A percentile compares a stretch with the other conserved stretches of the same genome.
These are phyloP conservation scores for Hygrophorus russula DNA, from an alignment of 768 basidiomycete genomes.

Conservation along the genomic window DNA sequence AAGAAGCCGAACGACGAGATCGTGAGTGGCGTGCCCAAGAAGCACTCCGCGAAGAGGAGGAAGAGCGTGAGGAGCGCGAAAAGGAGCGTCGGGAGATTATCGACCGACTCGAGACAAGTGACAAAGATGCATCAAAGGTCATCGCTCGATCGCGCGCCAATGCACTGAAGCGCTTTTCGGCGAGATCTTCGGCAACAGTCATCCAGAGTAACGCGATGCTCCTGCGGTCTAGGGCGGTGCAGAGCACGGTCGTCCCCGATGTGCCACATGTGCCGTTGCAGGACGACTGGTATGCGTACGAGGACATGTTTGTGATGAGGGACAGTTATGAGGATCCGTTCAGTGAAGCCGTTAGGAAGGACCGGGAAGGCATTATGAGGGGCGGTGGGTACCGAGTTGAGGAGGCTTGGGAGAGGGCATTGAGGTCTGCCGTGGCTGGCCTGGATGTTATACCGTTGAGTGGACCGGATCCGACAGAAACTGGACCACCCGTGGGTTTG, in stretches of 20 bases:
- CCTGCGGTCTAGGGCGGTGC: conserved; percentile 52
- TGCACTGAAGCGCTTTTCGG: conserved; percentile 48
- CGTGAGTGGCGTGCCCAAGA: conserved; percentile 60
- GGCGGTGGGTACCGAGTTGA: conserved; percentile 76
- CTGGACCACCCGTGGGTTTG: conserved; percentile 6
- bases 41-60: conserved; percentile 55
- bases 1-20: conserved; percentile 66
- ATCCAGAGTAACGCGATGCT: conserved; percentile 37
- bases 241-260: conserved; percentile 60
- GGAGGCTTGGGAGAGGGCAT: conserved; percentile 79
- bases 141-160: conserved; percentile 60
- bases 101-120: conserved; percentile 69
- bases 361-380: conserved; percentile 68
- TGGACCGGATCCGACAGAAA: conserved; percentile 15
- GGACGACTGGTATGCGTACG: conserved; percentile 67
- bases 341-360: conserved; percentile 67
- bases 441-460: conserved; percentile 49
- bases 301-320: conserved; percentile 49
- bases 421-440: conserved; percentile 63
- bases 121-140: conserved; percentile 57
- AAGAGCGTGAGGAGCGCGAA: conserved; percentile 68
- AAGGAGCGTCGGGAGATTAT: conserved; percentile 65
- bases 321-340: conserved; percentile 58
- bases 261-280: conserved; percentile 71
- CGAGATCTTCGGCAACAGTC: conserved; percentile 36